A percentile compares a stretch with the other conserved stretches of the same genome.
Evolutionary conservation across 164 flowering plant species (phyloP).

Genomic region (Liriodendron chinense): DNA sequence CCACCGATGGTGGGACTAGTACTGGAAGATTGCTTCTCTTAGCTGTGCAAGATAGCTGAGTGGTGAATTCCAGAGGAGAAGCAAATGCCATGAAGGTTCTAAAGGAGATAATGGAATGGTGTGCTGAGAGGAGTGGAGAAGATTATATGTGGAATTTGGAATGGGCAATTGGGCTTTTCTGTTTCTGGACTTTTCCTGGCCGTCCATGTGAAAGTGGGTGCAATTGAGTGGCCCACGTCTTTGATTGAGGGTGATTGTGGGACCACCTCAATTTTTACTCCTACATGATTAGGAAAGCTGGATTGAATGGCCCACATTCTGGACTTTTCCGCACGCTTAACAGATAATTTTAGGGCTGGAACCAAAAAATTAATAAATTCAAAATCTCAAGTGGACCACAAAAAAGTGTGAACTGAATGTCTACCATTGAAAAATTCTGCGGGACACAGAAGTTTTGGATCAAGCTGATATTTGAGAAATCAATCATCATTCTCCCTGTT

Average conservation of each 20-base stretch:
- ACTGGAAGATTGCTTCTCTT: neutral
- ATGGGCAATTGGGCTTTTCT: neutral
- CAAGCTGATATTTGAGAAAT: no score
- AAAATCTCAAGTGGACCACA: no score
- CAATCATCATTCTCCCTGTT: no score
- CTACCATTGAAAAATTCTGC: no score
- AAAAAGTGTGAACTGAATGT: no score
- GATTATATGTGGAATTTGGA: neutral
- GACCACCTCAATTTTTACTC: neutral
- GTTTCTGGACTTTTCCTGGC: neutral
- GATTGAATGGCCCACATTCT: no score
- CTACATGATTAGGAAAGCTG: no score
- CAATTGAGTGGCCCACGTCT: neutral
- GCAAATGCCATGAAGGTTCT: neutral
- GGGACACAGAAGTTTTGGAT: no score
- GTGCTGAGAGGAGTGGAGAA: neutral
- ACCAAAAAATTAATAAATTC: no score
- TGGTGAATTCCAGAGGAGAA: neutral
- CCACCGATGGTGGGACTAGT: neutral
- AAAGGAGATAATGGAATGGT: neutral
- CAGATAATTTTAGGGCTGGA: no score
- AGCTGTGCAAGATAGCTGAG: neutral
- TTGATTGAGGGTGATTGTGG: neutral
- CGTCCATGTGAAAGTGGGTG: neutral
- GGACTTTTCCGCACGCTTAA: no score